These are phyloP conservation scores for Vanrija sp. DNA, from an alignment of 1,284 basidiomycete genomes.

Conservation along the genomic window DNA sequence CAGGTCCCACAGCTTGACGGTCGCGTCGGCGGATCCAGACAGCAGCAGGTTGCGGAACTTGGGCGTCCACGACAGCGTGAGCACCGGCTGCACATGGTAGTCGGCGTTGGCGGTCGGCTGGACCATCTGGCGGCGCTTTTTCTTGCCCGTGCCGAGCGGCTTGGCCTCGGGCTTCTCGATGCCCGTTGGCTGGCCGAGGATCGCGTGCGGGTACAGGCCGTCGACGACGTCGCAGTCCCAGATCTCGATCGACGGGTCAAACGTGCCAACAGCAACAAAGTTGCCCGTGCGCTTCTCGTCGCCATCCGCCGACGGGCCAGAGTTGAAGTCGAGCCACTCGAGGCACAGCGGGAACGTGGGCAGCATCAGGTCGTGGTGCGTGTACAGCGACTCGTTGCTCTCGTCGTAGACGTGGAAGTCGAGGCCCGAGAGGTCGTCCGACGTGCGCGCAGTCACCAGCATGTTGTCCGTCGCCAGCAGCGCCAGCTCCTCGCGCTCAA, in stretches of 20 bases:
- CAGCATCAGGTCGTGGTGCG: conserved; percentile 96
- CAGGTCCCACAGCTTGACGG: conserved; percentile 97
- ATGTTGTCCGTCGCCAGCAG: conserved; percentile 88
- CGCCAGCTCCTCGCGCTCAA: conserved; percentile 87
- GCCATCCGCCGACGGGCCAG: conserved; percentile 34
- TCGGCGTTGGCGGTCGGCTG: conserved; percentile 63
- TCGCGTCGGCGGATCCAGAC: conserved; percentile 87
- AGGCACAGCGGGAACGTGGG: conserved; percentile 97
- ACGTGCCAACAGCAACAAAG: conserved; percentile 93
- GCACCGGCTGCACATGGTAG: conserved; percentile 90
- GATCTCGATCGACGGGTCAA: conserved; percentile 98
- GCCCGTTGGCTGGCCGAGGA: conserved; percentile 67
- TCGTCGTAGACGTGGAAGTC: conserved; percentile 96
- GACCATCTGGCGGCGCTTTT: conserved; percentile 87
- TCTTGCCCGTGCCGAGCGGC: conserved; percentile 80
- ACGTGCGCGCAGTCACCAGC: conserved; percentile 88
- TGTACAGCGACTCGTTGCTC: conserved; percentile 84
- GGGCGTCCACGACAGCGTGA: conserved; percentile 88
- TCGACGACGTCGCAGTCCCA: conserved; percentile 95
- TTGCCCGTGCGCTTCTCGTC: conserved; percentile 58
- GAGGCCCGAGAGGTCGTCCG: conserved; percentile 93
- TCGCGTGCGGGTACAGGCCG: conserved; percentile 86
- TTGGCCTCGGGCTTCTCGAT: conserved; percentile 75
- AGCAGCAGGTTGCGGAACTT: conserved; percentile 84
- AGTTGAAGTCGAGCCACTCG: conserved; percentile 91